phyloP scores from a whole-genome alignment of 1,284 basidiomycete genomes.

The Coriolopsis trogii region DNA sequence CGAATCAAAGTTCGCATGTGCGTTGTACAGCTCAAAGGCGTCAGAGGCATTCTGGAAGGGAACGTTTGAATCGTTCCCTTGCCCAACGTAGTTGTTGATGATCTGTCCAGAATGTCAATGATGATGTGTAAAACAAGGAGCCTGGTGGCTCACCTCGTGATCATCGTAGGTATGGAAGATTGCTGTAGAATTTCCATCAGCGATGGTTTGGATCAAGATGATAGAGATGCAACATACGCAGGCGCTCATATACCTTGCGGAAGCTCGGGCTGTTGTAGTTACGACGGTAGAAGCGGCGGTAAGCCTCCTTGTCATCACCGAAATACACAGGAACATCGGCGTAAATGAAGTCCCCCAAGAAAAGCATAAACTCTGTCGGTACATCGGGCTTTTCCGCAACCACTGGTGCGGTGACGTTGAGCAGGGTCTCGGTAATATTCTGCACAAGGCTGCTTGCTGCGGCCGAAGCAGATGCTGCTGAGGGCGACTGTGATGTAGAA shows the following conservation, averaged over 20 bases:
- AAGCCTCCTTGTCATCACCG: conserved; percentile 58
- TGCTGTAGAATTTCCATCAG: conserved; percentile 42
- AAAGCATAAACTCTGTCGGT: conserved; percentile 58
- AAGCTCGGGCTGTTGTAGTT: conserved; percentile 69
- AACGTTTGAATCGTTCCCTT: conserved; percentile 52
- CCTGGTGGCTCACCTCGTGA: conserved; percentile 53
- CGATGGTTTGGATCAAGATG: not conserved
- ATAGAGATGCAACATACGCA: conserved; percentile 51
- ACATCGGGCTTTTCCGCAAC: conserved; percentile 14
- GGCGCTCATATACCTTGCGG: conserved; percentile 63
- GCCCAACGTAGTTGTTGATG: conserved; percentile 66
- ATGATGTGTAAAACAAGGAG: not conserved
- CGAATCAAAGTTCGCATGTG: conserved; percentile 66
- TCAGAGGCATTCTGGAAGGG: conserved; percentile 63
- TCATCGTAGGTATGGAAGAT: conserved; percentile 69
- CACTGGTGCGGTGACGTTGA: conserved; percentile 7
- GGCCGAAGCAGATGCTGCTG: too few relatives aligned
- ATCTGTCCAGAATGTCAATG: conserved; percentile 40
- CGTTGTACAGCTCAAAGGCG: conserved; percentile 73
- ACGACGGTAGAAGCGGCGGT: conserved; percentile 65
- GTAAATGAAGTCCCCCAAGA: conserved; percentile 79
- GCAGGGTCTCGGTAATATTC: conserved; percentile 1
- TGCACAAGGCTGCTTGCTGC: conserved; percentile 5
- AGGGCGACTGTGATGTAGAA: too few relatives aligned
- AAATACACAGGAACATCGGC: conserved; percentile 72